Conservation (phyloP, 192 early-diverging fungal genomes). For the Backusella tarrabulga region DNA sequence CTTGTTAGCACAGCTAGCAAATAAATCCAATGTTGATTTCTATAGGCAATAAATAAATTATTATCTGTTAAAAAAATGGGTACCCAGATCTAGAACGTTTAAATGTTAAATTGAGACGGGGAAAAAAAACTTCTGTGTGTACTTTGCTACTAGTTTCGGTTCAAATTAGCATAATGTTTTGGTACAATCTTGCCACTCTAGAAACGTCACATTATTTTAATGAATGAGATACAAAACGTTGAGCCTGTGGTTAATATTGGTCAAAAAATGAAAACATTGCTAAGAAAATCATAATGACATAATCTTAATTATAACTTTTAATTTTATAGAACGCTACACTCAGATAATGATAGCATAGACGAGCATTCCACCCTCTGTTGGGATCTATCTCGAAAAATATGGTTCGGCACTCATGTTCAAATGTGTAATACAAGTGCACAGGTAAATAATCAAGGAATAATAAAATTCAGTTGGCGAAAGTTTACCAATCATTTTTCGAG, state of each 20-base stretch:
- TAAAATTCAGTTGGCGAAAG: too few species aligned
- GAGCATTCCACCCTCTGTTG: too few species aligned
- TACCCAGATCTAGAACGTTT: not conserved
- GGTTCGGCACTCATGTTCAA: too few species aligned
- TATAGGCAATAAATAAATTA: not conserved
- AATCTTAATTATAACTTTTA: too few species aligned
- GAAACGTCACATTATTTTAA: not conserved
- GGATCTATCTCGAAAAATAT: too few species aligned
- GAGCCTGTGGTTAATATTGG: not conserved
- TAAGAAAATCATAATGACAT: not conserved
- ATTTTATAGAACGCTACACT: too few species aligned
- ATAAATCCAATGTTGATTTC: not conserved
- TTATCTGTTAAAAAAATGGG: not conserved
- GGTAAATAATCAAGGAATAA: too few species aligned
- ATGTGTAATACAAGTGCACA: too few species aligned
- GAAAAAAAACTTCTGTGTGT: not conserved
- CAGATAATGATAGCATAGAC: too few species aligned
- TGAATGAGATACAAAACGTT: not conserved
- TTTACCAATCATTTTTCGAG: too few species aligned
- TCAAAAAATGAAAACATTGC: not conserved
- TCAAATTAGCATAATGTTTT: not conserved
- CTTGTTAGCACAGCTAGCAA: not conserved
- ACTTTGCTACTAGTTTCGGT: not conserved
- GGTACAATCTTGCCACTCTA: not conserved
- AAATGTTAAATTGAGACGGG: not conserved